Percentiles rank a stretch among this genome's conserved stretches.
phyloP scores from a whole-genome alignment of 106 monocot species.

The Dendrobium catenatum region DNA sequence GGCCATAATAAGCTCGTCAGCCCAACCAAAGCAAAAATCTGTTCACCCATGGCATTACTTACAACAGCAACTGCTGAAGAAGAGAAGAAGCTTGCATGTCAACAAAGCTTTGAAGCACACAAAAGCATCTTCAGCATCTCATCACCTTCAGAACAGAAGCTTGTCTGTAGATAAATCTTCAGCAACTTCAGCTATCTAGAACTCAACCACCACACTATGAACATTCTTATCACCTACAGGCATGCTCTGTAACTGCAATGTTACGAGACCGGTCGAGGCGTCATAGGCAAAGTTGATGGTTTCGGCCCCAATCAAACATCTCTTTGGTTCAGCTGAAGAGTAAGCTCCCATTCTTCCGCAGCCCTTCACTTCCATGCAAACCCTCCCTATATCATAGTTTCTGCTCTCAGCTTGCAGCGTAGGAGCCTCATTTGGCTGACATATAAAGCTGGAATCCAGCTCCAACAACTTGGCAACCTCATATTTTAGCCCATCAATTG shows the following conservation, averaged over 20 bases:
- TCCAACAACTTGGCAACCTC: conserved; percentile 12
- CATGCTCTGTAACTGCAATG: conserved; percentile 51
- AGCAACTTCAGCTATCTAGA: conserved; percentile 16
- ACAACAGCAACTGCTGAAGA: too few species aligned
- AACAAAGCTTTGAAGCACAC: too few species aligned
- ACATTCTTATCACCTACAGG: conserved; percentile 38
- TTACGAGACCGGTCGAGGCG: conserved; percentile 41
- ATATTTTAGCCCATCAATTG: conserved; percentile 66
- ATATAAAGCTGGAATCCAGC: background rate
- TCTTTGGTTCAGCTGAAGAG: conserved; percentile 54
- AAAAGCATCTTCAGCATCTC: too few species aligned
- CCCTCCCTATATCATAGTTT: conserved; percentile 15
- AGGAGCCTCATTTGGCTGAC: too few species aligned
- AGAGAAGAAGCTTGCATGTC: too few species aligned
- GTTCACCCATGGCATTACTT: too few species aligned
- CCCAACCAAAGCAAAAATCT: too few species aligned
- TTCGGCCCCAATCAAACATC: conserved; percentile 26
- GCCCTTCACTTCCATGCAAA: conserved; percentile 78
- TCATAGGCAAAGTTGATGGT: conserved; percentile 48
- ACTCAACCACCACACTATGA: conserved; percentile 51
- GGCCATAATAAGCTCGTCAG: too few species aligned
- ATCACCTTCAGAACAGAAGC: too few species aligned
- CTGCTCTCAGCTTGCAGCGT: background rate
- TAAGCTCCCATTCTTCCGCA: conserved; percentile 79
- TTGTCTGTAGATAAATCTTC: too few species aligned